Evolutionary conservation across 2,329 filamentous ascomycete species (phyloP).

Genomic region (Penicillium paneum): DNA sequence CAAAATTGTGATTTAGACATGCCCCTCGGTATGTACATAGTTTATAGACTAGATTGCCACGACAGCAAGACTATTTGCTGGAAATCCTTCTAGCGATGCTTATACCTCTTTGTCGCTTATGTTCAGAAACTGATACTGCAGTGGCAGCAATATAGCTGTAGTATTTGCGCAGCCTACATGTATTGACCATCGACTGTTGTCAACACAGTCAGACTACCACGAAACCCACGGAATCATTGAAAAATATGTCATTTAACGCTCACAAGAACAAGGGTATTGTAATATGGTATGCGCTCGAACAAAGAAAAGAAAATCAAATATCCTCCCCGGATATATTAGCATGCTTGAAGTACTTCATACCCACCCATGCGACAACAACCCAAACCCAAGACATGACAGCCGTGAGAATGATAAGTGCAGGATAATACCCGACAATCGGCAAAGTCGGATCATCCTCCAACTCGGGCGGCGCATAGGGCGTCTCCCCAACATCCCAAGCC

Average conservation of each 20-base stretch:
- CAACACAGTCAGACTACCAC: neutral
- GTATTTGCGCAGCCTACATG: neutral
- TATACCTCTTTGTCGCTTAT: neutral
- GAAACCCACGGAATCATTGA: neutral
- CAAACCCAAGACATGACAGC: constrained; percentile 98
- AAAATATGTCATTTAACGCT: neutral
- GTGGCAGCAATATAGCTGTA: neutral
- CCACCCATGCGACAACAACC: constrained; percentile 96
- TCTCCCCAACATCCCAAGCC: constrained; percentile 98
- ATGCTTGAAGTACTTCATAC: constrained; percentile 99
- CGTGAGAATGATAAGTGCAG: constrained; percentile 86
- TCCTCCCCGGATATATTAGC: constrained; percentile 77
- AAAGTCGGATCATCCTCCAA: constrained; percentile 91
- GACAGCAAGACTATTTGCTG: neutral
- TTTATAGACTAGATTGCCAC: neutral
- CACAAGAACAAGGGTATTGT: constrained; percentile 1
- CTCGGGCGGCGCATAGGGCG: constrained; percentile 90
- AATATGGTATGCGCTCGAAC: constrained; percentile 1
- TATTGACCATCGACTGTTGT: neutral
- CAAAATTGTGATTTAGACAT: constrained; percentile 21
- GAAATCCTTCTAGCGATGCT: neutral
- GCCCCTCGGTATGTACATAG: neutral
- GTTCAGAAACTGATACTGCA: neutral
- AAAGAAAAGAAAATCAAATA: constrained; percentile 24
- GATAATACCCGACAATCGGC: constrained; percentile 96